phyloP scores from a whole-genome alignment of 805 yeast species.

The Babjeviella inositovora region DNA sequence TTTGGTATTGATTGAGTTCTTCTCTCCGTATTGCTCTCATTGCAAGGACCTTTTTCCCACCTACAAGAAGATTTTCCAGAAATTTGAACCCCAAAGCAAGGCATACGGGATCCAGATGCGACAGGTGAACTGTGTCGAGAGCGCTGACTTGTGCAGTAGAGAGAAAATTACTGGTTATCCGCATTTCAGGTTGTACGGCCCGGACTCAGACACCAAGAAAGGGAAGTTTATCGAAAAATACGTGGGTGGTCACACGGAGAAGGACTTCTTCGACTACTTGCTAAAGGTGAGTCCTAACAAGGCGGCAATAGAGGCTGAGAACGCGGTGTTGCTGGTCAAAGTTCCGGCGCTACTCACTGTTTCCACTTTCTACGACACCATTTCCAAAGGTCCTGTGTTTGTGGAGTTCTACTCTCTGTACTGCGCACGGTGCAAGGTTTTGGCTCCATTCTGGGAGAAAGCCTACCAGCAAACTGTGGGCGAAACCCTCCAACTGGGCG shows the following conservation, averaged over 20 bases:
- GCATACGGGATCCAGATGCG: constrained; percentile 33
- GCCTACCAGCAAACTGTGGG: constrained; percentile 33
- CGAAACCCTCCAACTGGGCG: constrained; percentile 24
- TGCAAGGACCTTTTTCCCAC: constrained; percentile 67
- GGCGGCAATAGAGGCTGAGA: too few species aligned
- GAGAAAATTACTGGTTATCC: constrained; percentile 62
- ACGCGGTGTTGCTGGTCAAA: too few species aligned
- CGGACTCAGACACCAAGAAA: too few species aligned
- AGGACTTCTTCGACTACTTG: too few species aligned
- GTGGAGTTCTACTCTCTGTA: constrained; percentile 87
- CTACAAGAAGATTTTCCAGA: constrained; percentile 56
- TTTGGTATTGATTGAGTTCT: constrained; percentile 72
- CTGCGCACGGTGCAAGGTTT: constrained; percentile 63
- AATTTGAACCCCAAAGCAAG: constrained; percentile 25
- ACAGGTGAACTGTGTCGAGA: constrained; percentile 74
- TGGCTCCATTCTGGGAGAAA: constrained; percentile 76
- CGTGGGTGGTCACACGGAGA: too few species aligned
- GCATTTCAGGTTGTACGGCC: constrained; percentile 50
- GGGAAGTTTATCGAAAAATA: too few species aligned
- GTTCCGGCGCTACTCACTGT: too few species aligned
- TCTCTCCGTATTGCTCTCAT: constrained; percentile 79
- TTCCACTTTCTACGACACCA: too few species aligned
- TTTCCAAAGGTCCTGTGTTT: too few species aligned
- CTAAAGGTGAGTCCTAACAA: too few species aligned
- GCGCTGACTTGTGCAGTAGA: constrained; percentile 71